Base-by-base conservation (phyloP, 2,329 filamentous ascomycete species). In the Graphilbum fragrans region DNA sequence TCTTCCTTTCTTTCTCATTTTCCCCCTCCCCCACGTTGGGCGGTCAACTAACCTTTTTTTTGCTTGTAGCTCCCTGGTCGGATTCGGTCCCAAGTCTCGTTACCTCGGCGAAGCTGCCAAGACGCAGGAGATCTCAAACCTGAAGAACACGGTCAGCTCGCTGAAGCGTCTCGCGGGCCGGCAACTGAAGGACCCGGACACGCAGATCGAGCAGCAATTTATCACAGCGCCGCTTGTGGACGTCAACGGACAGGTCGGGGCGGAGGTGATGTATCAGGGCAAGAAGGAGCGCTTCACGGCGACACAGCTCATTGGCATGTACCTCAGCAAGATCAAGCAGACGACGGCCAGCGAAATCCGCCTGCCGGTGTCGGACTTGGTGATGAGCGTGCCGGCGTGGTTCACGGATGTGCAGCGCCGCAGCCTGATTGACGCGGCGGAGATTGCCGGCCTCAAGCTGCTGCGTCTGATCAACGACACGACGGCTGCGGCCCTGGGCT, bases 71-170 rank as follows among this genome's bases (percentile, higher is more conserved):
- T 87, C 92, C 48, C 73, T 98, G 51, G 92, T 98, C 56, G 88
- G 86, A 57, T 98, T 98, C 65, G 86, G 87, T 46, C 82, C 86
- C 61, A 94, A 94, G 70, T 80, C 77, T 64, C 84, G 92, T 70
- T 94, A 93, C 62, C 76, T 98, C 51, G 92, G 92, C 52, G 92
- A 98, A 70, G 66, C 85, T 44, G 92, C 92, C 53, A 96, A 96
- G 78, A 96, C 90, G 52, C 90, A 95, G 69, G 92, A 98, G 69
- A 93, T 94, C 61, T 94, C 90, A 58, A 98, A 98, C 74, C 79
- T 96, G 58, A 98, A 96, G 74, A 98, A 98, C 76, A 98, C 92
- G 53, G 85, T 98, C 67, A 73, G 78, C 62, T 88, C 79, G 52
- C 76, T 98, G 56, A 94, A 94, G 71, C 86, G 92, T 57, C 80